Evolutionary conservation across 768 basidiomycete species (phyloP), one percentile per base, ranked within the genome.

Genomic region (Calocybe cyanea): DNA sequence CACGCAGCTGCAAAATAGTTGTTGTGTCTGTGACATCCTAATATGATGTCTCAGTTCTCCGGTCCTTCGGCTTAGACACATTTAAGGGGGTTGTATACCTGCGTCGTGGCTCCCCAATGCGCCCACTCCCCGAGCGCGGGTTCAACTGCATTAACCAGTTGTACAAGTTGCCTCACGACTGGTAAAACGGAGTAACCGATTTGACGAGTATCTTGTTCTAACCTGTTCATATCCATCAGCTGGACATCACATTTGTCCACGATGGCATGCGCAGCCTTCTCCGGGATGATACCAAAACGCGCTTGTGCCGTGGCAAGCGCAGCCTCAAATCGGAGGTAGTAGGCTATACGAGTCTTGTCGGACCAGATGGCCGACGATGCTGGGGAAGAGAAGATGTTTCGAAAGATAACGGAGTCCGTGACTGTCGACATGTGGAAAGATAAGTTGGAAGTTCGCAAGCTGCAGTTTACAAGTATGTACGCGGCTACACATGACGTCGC

Each of bases 11-110:
- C 6, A 73, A 61, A 34, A 72, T 52, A 0, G 71, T 73, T 6
- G 72, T 63, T 4, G 73, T 75, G 32, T 75, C 73, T n/a, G 69
- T 73, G 3, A 76, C 70, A 49, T 76, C 73, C 74, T 74, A 36
- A 34, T n/a, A 17, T 34, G 31, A 7, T 39, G 15, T 17, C 28
- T 39, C 23, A 53, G 45, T 39, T 13, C 34, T 28, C 1, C 9
- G n/a, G 13, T 32, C 35, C 24, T n/a, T 24, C 6, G 31, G 31
- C 17, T n/a, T 14, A 32, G 36, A 36, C 8, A 20, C 7, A 9
- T 11, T 28, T 13, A 28, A 41, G n/a, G n/a, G 19, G 20, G 9
- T 24, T 21, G 14, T 32, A 17, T 42, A 71, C 74, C 64, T 76
- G 74, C 14, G 73, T 76, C 3, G 73, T 75, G 3, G 72, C 70